phyloP scores from a whole-genome alignment of 2,329 filamentous ascomycete genomes.

The Paraphaeosphaeria minitans region DNA sequence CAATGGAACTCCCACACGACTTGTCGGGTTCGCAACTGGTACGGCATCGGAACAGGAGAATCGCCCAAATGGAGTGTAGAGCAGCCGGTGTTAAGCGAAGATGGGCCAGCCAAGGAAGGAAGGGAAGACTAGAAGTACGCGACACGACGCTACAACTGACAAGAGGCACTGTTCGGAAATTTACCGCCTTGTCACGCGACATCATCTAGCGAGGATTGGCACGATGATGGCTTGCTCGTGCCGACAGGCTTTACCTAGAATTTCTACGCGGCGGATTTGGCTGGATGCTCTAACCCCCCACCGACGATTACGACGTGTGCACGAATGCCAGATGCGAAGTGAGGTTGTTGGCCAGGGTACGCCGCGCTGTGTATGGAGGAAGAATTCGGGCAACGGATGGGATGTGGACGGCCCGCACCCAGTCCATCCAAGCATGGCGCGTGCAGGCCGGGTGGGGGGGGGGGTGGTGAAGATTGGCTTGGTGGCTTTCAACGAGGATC shows the following conservation, averaged over 20 bases:
- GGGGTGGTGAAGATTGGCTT: conserved; percentile 22
- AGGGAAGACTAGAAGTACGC: background rate
- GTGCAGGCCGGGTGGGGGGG: conserved; percentile 17
- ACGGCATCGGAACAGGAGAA: background rate
- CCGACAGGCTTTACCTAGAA: background rate
- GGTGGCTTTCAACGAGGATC: too few relatives aligned
- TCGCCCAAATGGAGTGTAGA: background rate
- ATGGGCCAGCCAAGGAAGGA: background rate
- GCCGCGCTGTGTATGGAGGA: conserved; percentile 8
- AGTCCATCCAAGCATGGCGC: conserved; percentile 7
- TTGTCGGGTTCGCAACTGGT: background rate
- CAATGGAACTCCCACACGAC: background rate
- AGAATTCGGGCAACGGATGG: conserved; percentile 10
- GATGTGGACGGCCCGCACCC: conserved; percentile 11
- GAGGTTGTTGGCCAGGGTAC: conserved; percentile 1
- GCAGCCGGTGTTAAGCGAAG: background rate
- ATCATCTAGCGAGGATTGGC: background rate
- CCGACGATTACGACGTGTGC: background rate
- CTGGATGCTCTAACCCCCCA: background rate
- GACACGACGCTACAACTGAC: background rate
- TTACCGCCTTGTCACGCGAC: conserved; percentile 7
- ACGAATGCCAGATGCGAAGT: conserved; percentile 1
- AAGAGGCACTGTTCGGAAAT: conserved; percentile 2
- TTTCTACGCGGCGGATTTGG: background rate
- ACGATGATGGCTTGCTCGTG: background rate